Base-by-base conservation (phyloP, 805 yeast species). In the Cyberlindnera mississippiensis region DNA sequence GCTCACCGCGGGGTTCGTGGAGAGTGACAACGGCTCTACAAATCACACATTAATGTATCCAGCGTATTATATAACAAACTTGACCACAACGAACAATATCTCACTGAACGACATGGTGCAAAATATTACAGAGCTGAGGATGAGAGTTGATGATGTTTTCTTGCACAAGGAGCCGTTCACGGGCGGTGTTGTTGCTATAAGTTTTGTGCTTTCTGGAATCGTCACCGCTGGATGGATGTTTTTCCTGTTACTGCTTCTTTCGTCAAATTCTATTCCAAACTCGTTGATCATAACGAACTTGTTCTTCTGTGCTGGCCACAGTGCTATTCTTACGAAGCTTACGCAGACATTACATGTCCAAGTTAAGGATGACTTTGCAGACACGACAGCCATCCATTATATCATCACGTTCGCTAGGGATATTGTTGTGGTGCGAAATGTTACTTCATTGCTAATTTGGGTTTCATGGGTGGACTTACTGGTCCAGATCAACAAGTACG, bases 161-260 rank as follows among this genome's bases (percentile, higher is more conserved):
- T 28, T 35, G 37, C 44, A 44, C 33, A 64, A 57, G 41, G 75
- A 71, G 41, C 44, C 52, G 1, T 72, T 71, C 40, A 46, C 52
- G 4, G 57, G 61, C 18, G 66, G 76, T 13, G 65, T 69, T 34
- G 57, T 71, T 2, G 58, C 71, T 32, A 61, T 79, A 4, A 61
- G 75, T 33, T 80, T 76, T 60, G 72, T 73, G n/a, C 55, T 73
- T 4, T 69, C 77, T 41, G 76, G 80, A 0, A 66, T 76, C 15
- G 76, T 78, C 45, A 76, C 78, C 6, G 72, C 82, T 13, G 68
- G 81, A 20, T 86, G 95, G 95, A 77, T 85, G 78, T 65, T 86
- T 19, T 62, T 82, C 38, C 46, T 83, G 14, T 61, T 84, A 27
- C 65, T 83, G 33, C 55, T 75, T 16, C 57, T 85, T 26, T 72